Evolutionary conservation across 106 monocot species (phyloP).

Genomic region (Dendrobium huoshanense): DNA sequence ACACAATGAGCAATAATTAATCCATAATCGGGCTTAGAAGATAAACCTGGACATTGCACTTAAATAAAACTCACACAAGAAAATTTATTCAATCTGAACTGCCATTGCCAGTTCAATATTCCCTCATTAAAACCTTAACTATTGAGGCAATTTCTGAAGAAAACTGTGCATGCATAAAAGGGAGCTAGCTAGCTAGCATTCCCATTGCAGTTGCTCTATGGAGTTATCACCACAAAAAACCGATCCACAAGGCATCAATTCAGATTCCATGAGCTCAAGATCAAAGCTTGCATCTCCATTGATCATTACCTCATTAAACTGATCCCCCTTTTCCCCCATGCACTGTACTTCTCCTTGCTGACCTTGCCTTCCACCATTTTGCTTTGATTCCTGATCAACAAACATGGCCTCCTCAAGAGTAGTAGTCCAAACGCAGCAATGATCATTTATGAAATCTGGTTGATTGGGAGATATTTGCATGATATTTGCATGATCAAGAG

Average conservation of each 20-base stretch:
- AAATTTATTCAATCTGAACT: background rate
- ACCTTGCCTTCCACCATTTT: background rate
- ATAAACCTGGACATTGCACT: background rate
- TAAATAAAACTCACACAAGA: background rate
- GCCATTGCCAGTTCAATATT: background rate
- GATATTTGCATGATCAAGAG: background rate
- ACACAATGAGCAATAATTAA: no score
- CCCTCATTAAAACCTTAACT: background rate
- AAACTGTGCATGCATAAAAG: background rate
- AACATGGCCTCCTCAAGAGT: conserved; percentile 7
- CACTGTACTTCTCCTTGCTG: background rate
- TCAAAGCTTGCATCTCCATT: conserved; percentile 40
- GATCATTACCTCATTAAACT: conserved; percentile 24
- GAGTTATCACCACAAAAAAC: conserved; percentile 40
- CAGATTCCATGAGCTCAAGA: conserved; percentile 65
- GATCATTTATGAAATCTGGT: conserved; percentile 31
- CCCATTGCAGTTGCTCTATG: conserved; percentile 84
- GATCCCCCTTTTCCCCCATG: conserved; percentile 15
- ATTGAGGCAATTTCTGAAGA: background rate
- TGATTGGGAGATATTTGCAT: background rate
- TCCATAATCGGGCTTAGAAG: background rate
- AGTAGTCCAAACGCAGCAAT: conserved; percentile 22
- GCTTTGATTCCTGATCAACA: conserved; percentile 7
- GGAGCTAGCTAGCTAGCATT: conserved; percentile 40
- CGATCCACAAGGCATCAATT: conserved; percentile 34